phyloP scores from a whole-genome alignment of 228 moss, liverwort and hornwort genomes.

The Sphagnum magellanicum region DNA sequence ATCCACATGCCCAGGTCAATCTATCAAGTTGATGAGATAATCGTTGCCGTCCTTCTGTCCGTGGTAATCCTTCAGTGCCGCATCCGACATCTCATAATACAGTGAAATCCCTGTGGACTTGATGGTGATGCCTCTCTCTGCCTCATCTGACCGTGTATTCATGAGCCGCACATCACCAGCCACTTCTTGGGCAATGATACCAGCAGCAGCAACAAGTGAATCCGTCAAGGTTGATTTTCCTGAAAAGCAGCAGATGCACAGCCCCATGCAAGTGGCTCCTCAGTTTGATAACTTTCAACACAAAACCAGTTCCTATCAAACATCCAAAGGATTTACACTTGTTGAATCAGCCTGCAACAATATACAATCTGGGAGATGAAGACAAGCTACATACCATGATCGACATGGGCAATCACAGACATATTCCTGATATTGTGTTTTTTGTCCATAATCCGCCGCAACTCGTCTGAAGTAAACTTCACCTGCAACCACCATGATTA shows the following conservation, averaged over 20 bases:
- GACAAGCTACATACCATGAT: conserved; percentile 30
- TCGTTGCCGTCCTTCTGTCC: conserved; percentile 31
- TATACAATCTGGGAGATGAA: neutral
- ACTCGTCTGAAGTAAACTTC: conserved; percentile 54
- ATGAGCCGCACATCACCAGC: conserved; percentile 44
- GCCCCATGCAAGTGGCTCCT: neutral
- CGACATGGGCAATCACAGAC: conserved; percentile 68
- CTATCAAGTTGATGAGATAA: conserved; percentile 41
- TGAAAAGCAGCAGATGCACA: neutral
- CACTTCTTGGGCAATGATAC: conserved; percentile 42
- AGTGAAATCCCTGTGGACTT: conserved; percentile 42
- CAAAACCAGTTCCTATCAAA: neutral
- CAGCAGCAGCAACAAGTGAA: conserved; percentile 40
- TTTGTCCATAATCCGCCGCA: conserved; percentile 66
- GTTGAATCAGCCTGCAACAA: neutral
- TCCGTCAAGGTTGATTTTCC: conserved; percentile 41
- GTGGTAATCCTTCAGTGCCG: conserved; percentile 19
- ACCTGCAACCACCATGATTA: conserved; percentile 20
- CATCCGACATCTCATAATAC: conserved; percentile 30
- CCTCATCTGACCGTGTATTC: conserved; percentile 35
- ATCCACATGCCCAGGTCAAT: conserved; percentile 45
- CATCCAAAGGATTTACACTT: neutral
- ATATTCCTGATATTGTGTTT: conserved; percentile 71
- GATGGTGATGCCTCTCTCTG: conserved; percentile 43
- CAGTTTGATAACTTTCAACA: neutral